Conservation (phyloP, 108 stramenopile genomes). For the Cyclotella cryptica region DNA sequence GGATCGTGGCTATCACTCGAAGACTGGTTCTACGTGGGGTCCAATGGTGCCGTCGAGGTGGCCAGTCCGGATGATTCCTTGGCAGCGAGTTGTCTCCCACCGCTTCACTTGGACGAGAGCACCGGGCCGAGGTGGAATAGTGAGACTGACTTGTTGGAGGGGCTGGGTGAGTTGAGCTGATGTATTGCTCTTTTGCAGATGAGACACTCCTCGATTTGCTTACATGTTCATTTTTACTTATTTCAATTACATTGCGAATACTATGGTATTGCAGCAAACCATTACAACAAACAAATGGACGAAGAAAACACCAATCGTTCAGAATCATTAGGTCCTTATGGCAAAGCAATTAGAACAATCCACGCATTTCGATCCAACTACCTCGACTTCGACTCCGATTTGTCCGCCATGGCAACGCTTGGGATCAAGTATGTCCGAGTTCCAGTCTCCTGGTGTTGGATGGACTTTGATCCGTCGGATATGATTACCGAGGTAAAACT, state of each 20-base stretch:
- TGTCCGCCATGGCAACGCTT: conserved; percentile 47
- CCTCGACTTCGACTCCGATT: conserved; percentile 68
- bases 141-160: conserved; percentile 77
- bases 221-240: neutral
- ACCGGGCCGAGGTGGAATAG: conserved; percentile 74
- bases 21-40: conserved; percentile 80
- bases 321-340: conserved; percentile 34
- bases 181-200: neutral
- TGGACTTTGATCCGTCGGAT: conserved; percentile 61
- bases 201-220: neutral
- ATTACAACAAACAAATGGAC: conserved; percentile 28
- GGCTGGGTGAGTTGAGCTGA: conserved; percentile 20
- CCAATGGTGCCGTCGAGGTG: conserved; percentile 70
- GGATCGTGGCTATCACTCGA: conserved; percentile 84
- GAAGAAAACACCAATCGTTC: conserved; percentile 23
- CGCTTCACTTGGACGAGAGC: conserved; percentile 56
- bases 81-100: conserved; percentile 71
- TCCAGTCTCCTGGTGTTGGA: conserved; percentile 81
- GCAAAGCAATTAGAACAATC: conserved; percentile 60
- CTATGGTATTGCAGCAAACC: conserved; percentile 1
- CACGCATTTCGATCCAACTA: conserved; percentile 68
- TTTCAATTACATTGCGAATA: neutral
- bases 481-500: conserved; percentile 26
- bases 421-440: conserved; percentile 70
- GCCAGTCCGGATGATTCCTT: conserved; percentile 61